Conservation (phyloP, 2,329 filamentous ascomycete species). For the Mollisia scopiformis region DNA sequence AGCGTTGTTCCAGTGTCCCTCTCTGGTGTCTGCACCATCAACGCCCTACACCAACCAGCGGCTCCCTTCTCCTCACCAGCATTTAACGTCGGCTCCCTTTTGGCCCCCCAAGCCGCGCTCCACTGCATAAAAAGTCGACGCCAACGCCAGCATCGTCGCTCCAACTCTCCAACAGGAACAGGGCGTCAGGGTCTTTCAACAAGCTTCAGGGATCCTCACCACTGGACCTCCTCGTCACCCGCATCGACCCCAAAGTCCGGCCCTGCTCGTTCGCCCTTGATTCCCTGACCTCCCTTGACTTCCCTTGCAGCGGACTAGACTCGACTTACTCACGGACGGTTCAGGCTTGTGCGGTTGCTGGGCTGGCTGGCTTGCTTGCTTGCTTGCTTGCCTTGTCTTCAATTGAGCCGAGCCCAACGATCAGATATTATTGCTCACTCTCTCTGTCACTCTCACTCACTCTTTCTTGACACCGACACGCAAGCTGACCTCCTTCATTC, state of each 20-base stretch:
- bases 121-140: too few relatives aligned
- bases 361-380: not conserved
- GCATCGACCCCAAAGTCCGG: constrained; percentile 5
- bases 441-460: too few relatives aligned
- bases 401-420: constrained; percentile 1
- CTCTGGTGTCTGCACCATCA: too few relatives aligned
- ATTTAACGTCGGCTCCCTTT: not conserved
- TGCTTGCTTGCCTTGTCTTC: not conserved
- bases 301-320: constrained; percentile 1
- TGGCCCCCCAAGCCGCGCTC: not conserved
- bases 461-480: not conserved
- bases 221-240: not conserved
- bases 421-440: constrained; percentile 1
- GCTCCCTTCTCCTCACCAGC: not conserved
- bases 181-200: too few relatives aligned
- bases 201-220: not conserved
- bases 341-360: not conserved
- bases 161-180: too few relatives aligned
- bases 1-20: not conserved
- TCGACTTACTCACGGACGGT: too few relatives aligned
- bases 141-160: too few relatives aligned
- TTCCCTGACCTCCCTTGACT: too few relatives aligned
- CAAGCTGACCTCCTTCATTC: not conserved
- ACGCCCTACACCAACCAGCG: not conserved
- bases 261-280: not conserved